These are phyloP conservation scores for Chaetomidium leptoderma DNA, from an alignment of 495 filamentous ascomycete genomes.

Conservation along the genomic window DNA sequence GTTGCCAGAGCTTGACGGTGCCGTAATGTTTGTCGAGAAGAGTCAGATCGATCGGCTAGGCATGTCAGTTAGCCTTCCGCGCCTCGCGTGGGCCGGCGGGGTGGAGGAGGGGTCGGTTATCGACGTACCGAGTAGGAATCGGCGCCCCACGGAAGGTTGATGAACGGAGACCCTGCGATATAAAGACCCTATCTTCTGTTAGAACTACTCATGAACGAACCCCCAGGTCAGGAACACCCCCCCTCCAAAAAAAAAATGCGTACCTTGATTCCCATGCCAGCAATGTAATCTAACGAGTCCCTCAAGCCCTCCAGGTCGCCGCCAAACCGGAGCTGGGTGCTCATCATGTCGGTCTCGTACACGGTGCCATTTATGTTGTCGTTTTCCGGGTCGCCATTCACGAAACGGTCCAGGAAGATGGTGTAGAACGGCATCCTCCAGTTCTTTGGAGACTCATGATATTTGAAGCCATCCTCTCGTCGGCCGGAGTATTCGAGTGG, in stretches of 20 bases:
- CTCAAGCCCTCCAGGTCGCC: slow-evolving; percentile 63
- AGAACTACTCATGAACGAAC: slow-evolving; percentile 8
- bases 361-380: slow-evolving; percentile 65
- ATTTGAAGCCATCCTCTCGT: slow-evolving; percentile 52
- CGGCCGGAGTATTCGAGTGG: slow-evolving; percentile 60
- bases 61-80: not conserved
- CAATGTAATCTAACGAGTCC: slow-evolving; percentile 67
- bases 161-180: slow-evolving; percentile 62
- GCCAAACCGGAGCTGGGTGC: slow-evolving; percentile 70
- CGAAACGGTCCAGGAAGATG: slow-evolving; percentile 64
- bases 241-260: no score
- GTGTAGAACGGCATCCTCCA: slow-evolving; percentile 74
- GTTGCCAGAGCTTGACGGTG: slow-evolving; percentile 59
- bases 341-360: slow-evolving; percentile 65
- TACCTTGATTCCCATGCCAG: slow-evolving; percentile 68
- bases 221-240: no score
- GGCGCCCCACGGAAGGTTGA: slow-evolving; percentile 68
- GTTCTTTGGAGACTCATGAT: slow-evolving; percentile 56
- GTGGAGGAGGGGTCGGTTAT: no score
- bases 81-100: not conserved
- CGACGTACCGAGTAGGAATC: slow-evolving; percentile 54
- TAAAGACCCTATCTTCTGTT: slow-evolving; percentile 53
- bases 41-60: slow-evolving; percentile 62
- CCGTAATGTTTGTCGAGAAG: slow-evolving; percentile 68
- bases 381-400: slow-evolving; percentile 68